Percentiles rank a stretch among this genome's conserved stretches.
Conservation (phyloP, 2,329 filamentous ascomycete genomes). For the Fusarium subtropicale region DNA sequence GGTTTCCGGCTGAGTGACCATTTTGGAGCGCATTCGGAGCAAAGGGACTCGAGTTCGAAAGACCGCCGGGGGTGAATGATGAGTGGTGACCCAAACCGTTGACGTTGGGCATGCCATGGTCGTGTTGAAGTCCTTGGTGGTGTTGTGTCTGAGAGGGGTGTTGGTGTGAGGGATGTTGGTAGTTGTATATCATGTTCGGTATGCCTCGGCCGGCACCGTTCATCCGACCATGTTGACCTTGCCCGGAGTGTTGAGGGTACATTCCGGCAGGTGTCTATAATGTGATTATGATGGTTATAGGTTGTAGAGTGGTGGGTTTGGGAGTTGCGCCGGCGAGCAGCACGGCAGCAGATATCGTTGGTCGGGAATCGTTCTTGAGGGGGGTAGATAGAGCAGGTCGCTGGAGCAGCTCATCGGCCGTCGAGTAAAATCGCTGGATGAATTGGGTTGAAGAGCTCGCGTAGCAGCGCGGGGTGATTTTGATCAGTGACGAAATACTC, state of each 20-base stretch:
- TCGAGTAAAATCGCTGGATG: slow-evolving; percentile 16
- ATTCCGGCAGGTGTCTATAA: slow-evolving; percentile 61
- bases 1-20: slow-evolving; percentile 62
- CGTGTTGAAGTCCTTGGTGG: slow-evolving; percentile 69
- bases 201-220: slow-evolving; percentile 70
- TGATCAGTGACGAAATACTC: slow-evolving; percentile 37
- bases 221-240: slow-evolving; percentile 79
- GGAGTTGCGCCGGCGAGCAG: slow-evolving; percentile 47
- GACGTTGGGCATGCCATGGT: slow-evolving; percentile 65
- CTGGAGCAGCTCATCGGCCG: slow-evolving; percentile 46
- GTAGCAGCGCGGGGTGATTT: slow-evolving; percentile 26
- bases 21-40: slow-evolving; percentile 66
- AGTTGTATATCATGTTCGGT: slow-evolving; percentile 76
- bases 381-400: slow-evolving; percentile 29
- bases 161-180: slow-evolving; percentile 70
- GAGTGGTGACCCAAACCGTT: slow-evolving; percentile 64
- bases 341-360: slow-evolving; percentile 44
- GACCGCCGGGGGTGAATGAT: slow-evolving; percentile 55
- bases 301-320: slow-evolving; percentile 32
- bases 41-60: slow-evolving; percentile 73
- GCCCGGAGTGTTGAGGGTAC: slow-evolving; percentile 75
- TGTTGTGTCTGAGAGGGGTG: slow-evolving; percentile 75
- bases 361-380: slow-evolving; percentile 36
- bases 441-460: slow-evolving; percentile 15
- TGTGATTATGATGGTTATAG: slow-evolving; percentile 30